Evolutionary conservation across 2,329 filamentous ascomycete species (phyloP), one percentile per base, ranked within the genome.

Genomic region (Chlorencoelia australis): DNA sequence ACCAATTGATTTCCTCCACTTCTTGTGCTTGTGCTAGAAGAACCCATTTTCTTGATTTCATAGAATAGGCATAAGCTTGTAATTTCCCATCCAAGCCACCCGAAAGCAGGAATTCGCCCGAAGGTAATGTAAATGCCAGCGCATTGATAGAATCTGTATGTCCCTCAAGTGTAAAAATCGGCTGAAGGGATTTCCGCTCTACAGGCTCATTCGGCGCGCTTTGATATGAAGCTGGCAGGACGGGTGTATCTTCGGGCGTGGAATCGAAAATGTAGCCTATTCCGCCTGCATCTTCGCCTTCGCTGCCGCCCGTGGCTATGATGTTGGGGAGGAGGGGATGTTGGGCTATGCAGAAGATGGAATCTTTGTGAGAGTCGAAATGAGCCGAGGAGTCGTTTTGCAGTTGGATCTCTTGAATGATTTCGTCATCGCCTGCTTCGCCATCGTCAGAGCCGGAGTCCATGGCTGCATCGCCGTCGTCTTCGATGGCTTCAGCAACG

Each of bases 1-100:
- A 62, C 88, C 89, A 98, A 66, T 91, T 94, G 54, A 98, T 81
- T 62, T 96, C 89, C 50, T 93, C 82, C 7, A 95, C 89, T 59
- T 98, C 91, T 53, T 87, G 82, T 3, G 78, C 74, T 54, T 91
- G 83, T 37, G 73, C 82, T 7, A 94, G 60, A 52, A 83, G 82
- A 29, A 70, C 66, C 73, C 74, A 80, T 14, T 53, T 74, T 60
- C 34, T 67, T 62, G 30, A 67, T 57, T 42, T 68, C 67, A 15
- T 67, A 47, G 47, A 63, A 47, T 55, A 70, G 47, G 73, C 68
- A 69, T 81, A 88, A 10, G 77, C 77, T 45, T 82, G 74, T 49
- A 98, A 57, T 45, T 77, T 78, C 8, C 91, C 91, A 58, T 96
- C 91, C 45, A 96, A 64, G 6, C 89, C 91, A 5, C 79, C 91